Evolutionary conservation across 164 flowering plant species (phyloP), one percentile per base, ranked within the genome.

Genomic region (Kingdonia uniflora): DNA sequence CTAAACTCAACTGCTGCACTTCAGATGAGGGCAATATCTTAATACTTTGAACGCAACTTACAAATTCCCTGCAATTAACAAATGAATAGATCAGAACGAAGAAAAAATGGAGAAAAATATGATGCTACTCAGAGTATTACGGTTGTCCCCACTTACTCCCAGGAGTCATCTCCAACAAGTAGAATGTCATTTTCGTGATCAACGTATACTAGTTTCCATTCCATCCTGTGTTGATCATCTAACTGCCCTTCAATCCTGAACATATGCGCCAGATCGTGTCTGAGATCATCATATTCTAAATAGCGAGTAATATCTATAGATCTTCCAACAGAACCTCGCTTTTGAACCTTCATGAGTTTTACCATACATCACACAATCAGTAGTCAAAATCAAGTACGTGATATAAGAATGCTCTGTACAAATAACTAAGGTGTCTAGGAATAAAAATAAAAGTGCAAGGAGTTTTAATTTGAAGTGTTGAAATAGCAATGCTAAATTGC

Each of bases 241-340:
- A 92, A 76, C 62, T 82, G 99, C 23, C 99, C 99, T 65, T 88
- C 99, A 53, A 92, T 80, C 14, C 99, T 96, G 76, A 92, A 92
- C 49, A 81, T 78, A 14, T 90, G 94, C 54, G 96, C 98, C 22
- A 92, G 76, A 63, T 86, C 99, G 57, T 80, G 96, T 62, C 79
- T 88, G 47, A 92, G 99, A 55, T 88, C 99, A 17, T 80, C 94
- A 67, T 92, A 92, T 49, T 89, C 96, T 2, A 83, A 71, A 66
- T 92, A 92, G 24, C 91, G 87, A 16, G 85, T 39, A 17, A 88
- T 79, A 66, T 92, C 99, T 16, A 92, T 85, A 14, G 91, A 86
- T 68, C 99, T 71, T 25, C 99, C 99, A 33, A 92, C 99, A 42
- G 99, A 95, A 59, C 96, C 99, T 19, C 95, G 94, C 56, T 92